Evolutionary conservation across 192 early-diverging fungal genomes (phyloP).

Genomic region (Haplosporangium gracile): DNA sequence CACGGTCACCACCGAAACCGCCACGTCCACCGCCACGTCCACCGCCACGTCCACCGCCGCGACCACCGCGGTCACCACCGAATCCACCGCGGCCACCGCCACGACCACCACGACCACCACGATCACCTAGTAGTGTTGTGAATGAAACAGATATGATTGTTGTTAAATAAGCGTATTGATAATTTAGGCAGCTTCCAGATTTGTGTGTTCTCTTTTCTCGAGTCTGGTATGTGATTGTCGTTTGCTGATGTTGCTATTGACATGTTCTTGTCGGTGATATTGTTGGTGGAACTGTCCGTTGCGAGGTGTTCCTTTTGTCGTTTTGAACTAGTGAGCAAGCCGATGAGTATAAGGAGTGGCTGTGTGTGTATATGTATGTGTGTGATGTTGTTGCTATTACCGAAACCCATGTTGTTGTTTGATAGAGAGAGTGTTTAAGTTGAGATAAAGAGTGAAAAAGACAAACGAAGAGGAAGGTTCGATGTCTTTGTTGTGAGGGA

Average conservation of each 20-base stretch:
- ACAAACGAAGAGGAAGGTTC: neutral
- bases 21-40: conserved; percentile 59
- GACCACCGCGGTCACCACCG: conserved; percentile 35
- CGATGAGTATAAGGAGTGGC: too few species aligned
- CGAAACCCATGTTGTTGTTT: conserved; percentile 41
- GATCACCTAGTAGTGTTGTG: conserved; percentile 13
- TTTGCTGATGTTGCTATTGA: neutral
- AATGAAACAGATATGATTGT: neutral
- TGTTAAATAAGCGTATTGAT: neutral
- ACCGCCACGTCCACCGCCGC: conserved; percentile 56
- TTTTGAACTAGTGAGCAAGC: too few species aligned
- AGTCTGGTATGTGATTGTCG: neutral
- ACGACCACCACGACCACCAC: conserved; percentile 61
- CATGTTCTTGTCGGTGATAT: neutral
- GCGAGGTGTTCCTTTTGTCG: neutral
- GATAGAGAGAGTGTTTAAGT: neutral
- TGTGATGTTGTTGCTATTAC: conserved; percentile 8
- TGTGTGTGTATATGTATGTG: too few species aligned
- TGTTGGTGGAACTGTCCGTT: too few species aligned
- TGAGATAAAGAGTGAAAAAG: neutral
- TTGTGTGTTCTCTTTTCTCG: too few species aligned
- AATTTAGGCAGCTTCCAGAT: too few species aligned
- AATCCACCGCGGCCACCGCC: neutral
- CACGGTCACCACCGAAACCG: conserved; percentile 48
- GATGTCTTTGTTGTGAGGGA: neutral